Conservation (phyloP, 2,329 filamentous ascomycete genomes). For the Magnaporthiopsis rhizophila region DNA sequence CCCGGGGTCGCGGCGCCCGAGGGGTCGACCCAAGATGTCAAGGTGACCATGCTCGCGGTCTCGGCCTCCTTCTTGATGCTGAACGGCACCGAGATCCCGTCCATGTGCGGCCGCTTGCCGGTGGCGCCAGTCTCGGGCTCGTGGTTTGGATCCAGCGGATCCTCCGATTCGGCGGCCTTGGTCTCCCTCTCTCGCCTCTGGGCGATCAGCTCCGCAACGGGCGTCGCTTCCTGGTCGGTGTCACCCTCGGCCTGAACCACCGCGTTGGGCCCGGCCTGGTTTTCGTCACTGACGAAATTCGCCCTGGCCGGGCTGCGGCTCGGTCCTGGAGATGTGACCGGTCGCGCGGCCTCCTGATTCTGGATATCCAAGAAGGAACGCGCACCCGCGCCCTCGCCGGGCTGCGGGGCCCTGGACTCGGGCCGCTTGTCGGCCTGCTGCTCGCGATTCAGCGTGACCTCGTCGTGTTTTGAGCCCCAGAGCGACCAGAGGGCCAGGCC, state of each 20-base stretch:
- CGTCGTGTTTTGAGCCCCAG: conserved; percentile 86
- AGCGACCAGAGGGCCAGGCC: conserved; percentile 76
- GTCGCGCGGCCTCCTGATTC: conserved; percentile 24
- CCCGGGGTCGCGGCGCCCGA: conserved; percentile 15
- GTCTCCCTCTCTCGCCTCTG: conserved; percentile 30
- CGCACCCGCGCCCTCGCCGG: conserved; percentile 34
- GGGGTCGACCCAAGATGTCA: conserved; percentile 37
- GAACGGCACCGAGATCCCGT: conserved; percentile 66
- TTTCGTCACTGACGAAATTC: conserved; percentile 41
- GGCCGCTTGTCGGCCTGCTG: conserved; percentile 37
- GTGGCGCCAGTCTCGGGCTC: conserved; percentile 40
- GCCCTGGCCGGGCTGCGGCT: conserved; percentile 34
- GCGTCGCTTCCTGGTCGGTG: conserved; percentile 29
- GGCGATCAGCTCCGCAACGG: conserved; percentile 35
- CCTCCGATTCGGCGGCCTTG: conserved; percentile 12
- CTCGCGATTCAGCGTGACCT: conserved; percentile 58
- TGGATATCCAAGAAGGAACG: conserved; percentile 32
- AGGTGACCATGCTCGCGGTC: conserved; percentile 63
- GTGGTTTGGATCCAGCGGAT: conserved; percentile 33
- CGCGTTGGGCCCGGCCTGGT: conserved; percentile 31
- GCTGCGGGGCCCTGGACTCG: conserved; percentile 25
- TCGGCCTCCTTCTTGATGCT: conserved; percentile 55
- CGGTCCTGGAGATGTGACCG: conserved; percentile 12
- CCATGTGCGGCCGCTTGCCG: conserved; percentile 55
- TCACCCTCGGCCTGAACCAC: conserved; percentile 9